Base-by-base conservation (phyloP, 139 green algal genomes). In the Pleodorina starrii region DNA sequence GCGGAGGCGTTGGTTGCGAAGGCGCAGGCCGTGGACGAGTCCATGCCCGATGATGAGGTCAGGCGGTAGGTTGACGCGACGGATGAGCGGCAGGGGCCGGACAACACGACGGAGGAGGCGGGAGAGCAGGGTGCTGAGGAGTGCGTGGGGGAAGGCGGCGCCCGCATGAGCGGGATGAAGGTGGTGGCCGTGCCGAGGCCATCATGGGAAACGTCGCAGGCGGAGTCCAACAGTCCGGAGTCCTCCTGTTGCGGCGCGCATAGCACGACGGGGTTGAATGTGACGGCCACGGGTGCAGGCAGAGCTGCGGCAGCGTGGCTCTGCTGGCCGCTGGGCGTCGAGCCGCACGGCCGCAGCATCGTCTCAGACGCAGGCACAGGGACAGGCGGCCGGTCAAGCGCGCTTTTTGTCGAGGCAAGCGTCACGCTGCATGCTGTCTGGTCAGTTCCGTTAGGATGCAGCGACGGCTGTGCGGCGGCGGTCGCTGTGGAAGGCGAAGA, bases 101-200 rank as follows among this genome's bases (percentile, higher is more conserved):
- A 87, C 36, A 60, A 29, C 10, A 66, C 1, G 1, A 63, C 14
- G 32, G 81, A 77, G 16, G 81, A 77, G 21, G 63, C 40, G 60
- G 42, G 40, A 2, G 81, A 87, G 60, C 60, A 77, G 42, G 81
- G 38, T 2, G 79, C 66, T 0, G 78, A 74, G 38, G 54, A 74
- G 51, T 12, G 25, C 29, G 57, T n/a, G 57, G 79, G 57, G 4
- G n/a, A 86, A 38, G 38, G 51, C 17, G 57, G 57, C 27, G 51
- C 68, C 16, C 36, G 68, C 68, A 76, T 76, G 3, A 76, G 11
- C n/a, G 68, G 68, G 38, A 76, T 76, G 68, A 48, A 76, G 35
- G 68, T 76, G 10, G 68, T 76, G 19, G 32, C 38, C 17, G 63
- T 42, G 17, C 11, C 36, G 19, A 46, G 35, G 35, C 17, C 35